Conservation (phyloP, 345 rosid species). For the Toxicodendron radicans region DNA sequence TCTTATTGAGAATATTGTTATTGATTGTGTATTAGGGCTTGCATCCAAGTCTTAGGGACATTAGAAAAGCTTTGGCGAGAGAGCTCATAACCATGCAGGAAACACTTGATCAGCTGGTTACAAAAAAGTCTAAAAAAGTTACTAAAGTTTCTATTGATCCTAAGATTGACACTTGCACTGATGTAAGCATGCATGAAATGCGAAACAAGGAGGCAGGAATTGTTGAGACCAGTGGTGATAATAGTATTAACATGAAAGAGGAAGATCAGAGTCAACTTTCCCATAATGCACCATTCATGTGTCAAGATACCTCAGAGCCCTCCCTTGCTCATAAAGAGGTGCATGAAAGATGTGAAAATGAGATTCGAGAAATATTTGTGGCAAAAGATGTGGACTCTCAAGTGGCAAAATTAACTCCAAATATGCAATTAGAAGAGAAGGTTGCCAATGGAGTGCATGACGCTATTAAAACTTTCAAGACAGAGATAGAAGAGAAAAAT, state of each 20-base stretch:
- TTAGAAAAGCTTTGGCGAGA: conserved; percentile 63
- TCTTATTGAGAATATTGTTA: not conserved
- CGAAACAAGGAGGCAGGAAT: not conserved
- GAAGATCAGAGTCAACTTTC: conserved; percentile 1
- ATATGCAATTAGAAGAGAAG: not conserved
- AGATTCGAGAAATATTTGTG: not conserved
- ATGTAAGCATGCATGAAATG: not conserved
- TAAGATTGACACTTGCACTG: not conserved
- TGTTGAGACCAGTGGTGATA: not conserved
- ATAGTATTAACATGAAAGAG: not conserved
- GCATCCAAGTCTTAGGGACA: conserved; percentile 54
- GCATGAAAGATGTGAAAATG: conserved; percentile 12
- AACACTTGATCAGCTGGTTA: conserved; percentile 44
- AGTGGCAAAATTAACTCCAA: not conserved
- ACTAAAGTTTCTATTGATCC: not conserved
- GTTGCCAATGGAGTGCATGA: not conserved
- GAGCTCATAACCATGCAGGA: conserved; percentile 63
- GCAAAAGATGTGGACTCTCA: not conserved
- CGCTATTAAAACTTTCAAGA: not conserved
- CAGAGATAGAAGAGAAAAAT: not conserved
- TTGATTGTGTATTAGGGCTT: conserved; percentile 43
- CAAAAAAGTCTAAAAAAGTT: conserved; percentile 8
- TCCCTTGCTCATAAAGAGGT: not conserved
- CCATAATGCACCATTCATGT: not conserved
- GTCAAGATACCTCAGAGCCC: conserved; percentile 10